Base-by-base conservation (phyloP, 495 filamentous ascomycete genomes). In the Glonium stellatum region DNA sequence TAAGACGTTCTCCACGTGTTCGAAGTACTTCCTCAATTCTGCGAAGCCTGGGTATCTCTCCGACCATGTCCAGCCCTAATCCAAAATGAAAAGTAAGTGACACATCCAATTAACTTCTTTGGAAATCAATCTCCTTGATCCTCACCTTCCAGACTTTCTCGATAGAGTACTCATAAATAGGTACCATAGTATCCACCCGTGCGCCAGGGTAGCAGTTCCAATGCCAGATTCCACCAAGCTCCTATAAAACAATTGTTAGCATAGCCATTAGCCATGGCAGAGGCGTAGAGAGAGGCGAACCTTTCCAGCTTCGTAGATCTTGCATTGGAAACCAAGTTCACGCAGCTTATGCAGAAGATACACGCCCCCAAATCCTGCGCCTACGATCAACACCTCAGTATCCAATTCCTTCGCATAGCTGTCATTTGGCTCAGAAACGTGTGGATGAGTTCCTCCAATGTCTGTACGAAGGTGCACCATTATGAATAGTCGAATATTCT, bases 21-120 rank as follows among this genome's bases (percentile, higher is more conserved):
- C 70, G 59, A 85, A 84, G 69, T 86, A 86, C 1, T 55, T 64
- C 5, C 72, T 71, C 1, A 85, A 64, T 53, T 86, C 80, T 5
- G 70, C 51, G 47, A 75, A 76, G 22, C 66, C 68, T 0, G 82
- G 82, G 61, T 81, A 86, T 41, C 76, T 76, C 22, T 68, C 71
- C 0, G 68, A 67, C 79, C 79, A 86, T 11, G 72, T 78, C 78
- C 76, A 84, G 13, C 74, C 72, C 55, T 80, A 31, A 1, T 31
- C 6, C 27, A 6, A 31, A 3, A 31, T 31, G 27, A 2, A 31
- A 2, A 46, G 36, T 13, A 19, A 46, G 35, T 31, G n/a, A 55
- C 9, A 31, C n/a, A 5, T n/a, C 31, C 15, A 23, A 9, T 37
- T 13, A 36, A 5, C 36, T 44, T 25, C 1, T 10, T 15, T 22